phyloP scores from a whole-genome alignment of 768 basidiomycete genomes.

The Macrolepiota fuliginosa region DNA sequence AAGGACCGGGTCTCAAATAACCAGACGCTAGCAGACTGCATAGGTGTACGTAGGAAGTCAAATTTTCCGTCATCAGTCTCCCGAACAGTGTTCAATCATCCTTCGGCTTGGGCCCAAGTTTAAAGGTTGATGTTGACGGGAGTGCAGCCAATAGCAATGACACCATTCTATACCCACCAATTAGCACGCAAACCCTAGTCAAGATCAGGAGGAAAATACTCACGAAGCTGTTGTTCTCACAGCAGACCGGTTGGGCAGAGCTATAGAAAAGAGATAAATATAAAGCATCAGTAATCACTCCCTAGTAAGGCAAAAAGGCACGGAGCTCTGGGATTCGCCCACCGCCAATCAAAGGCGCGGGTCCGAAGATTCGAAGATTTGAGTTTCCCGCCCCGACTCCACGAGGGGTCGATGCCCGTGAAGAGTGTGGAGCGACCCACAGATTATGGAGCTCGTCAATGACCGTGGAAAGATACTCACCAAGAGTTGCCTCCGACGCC shows the following conservation, averaged over 20 bases:
- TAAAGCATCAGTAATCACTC: background rate
- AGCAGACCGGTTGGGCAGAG: constrained; percentile 34
- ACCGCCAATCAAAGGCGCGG: background rate
- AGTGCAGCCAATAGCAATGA: constrained; percentile 34
- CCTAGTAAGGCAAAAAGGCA: background rate
- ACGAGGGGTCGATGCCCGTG: background rate
- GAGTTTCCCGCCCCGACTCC: background rate
- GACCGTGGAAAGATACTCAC: constrained; percentile 5
- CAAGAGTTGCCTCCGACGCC: constrained; percentile 27
- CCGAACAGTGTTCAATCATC: background rate
- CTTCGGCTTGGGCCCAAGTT: background rate
- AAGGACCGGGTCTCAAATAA: background rate
- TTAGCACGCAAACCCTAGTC: background rate
- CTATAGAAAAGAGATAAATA: background rate
- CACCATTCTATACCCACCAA: constrained; percentile 24
- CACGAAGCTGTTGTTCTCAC: constrained; percentile 34
- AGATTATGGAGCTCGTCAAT: background rate
- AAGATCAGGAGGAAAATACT: constrained; percentile 14
- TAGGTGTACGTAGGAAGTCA: background rate
- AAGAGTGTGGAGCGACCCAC: background rate
- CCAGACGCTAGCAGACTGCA: no score
- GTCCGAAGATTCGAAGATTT: background rate
- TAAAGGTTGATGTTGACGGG: constrained; percentile 33
- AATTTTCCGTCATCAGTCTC: background rate
- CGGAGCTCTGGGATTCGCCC: background rate